Conservation (phyloP, 2,329 filamentous ascomycete species). For the Calonectria pauciramosa region DNA sequence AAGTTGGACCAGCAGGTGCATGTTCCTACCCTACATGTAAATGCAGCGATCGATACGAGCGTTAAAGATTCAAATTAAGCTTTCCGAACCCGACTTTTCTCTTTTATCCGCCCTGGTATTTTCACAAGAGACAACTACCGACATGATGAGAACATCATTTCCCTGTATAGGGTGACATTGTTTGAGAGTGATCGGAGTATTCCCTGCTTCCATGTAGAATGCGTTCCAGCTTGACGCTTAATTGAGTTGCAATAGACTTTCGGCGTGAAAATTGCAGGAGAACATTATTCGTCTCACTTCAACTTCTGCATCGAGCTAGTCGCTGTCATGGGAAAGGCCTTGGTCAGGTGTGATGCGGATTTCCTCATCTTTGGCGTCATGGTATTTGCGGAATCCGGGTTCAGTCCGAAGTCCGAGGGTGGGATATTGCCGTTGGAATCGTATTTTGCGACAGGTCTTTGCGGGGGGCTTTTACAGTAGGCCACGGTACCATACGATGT, state of each 20-base stretch:
- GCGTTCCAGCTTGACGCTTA: neutral
- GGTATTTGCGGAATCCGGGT: neutral
- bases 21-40: neutral
- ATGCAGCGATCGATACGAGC: neutral
- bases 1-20: neutral
- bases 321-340: neutral
- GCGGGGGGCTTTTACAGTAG: neutral
- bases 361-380: neutral
- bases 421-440: neutral
- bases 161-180: neutral
- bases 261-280: neutral
- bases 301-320: neutral
- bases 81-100: neutral
- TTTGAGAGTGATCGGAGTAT: neutral
- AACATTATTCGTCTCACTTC: neutral
- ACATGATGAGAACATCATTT: neutral
- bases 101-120: neutral
- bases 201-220: neutral
- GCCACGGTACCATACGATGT: no score
- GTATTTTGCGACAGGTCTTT: neutral
- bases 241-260: neutral
- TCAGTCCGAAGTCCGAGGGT: neutral
- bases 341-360: neutral
- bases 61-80: neutral
- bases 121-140: neutral